Evolutionary conservation across 305 asterid genomes (phyloP), one percentile per base, ranked within the genome.

Genomic region (Fraxinus xanthoxyloides): DNA sequence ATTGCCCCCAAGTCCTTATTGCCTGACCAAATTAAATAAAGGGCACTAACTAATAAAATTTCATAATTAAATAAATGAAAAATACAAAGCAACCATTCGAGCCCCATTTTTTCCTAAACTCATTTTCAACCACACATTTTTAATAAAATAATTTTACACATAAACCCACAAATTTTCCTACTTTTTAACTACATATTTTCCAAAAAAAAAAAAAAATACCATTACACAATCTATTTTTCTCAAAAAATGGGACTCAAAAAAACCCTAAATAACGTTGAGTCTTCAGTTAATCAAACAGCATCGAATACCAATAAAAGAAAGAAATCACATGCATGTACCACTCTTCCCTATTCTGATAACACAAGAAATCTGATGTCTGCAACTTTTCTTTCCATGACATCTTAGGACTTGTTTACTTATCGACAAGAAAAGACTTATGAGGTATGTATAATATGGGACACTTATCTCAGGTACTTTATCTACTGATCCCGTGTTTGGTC

Each of bases 401-500:
- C 59, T 23, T 70, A 24, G 75, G 76, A 61, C 31, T 78, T 84
- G 73, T 81, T 85, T 81, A 59, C 83, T 78, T 77, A 69, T 69
- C 35, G 77, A 75, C 81, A 81, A 31, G 65, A 83, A 77, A 82
- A 83, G 69, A 76, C 80, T 80, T 43, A 72, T 46, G 43, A 65
- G 70, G 75, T 70, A 76, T 23, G 54, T 46, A 46, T 46, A 80
- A 17, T 76, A 76, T 67, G 34, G 36, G 35, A 12, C 34, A 24
- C 75, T 40, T 80, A 31, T 80, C 74, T 28, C 9, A 34, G 35
- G 40, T 28, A 12, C 40, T 51, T 78, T 30, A 40, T 59, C 30
- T 51, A 59, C 34, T 19, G 77, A 83, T 48, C 81, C 35, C 24
- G 51, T 73, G 77, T 79, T 70, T 77, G 19, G 46, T 34, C 54